Evolutionary conservation across 2,329 filamentous ascomycete species (phyloP), one percentile per base, ranked within the genome.

Genomic region (Xenoacremonium recifei): DNA sequence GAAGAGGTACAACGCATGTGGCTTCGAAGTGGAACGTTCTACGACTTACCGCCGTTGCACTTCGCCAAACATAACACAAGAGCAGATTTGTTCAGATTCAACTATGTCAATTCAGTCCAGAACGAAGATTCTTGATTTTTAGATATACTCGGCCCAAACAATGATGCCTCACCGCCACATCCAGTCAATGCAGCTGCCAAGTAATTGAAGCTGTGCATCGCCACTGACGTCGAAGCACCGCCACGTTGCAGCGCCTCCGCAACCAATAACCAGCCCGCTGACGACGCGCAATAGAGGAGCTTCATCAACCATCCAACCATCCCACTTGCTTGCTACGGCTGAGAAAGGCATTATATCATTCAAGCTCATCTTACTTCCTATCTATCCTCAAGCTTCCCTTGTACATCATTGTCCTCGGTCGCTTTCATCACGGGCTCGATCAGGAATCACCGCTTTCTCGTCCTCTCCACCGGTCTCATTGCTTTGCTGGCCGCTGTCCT

Each of bases 331-430:
- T n/a, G 19, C 13, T 37, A 30, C 30, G 39, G 45, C 45, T 47
- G 45, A 47, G 45, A 44, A 41, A 44, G 45, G 37, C 31, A 21
- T n/a, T 12, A 23, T 36, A 15, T 6, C 13, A 21, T 18, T 10
- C 16, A 23, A 39, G 39, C 21, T 42, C 37, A n/a, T n/a, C 36
- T 33, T 21, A 27, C 23, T 27, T 27, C 23, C 45, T 45, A 37
- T 44, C 33, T 48, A 37, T 49, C 48, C 36, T 48, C 50, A 51
- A 45, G 13, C 23, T 27, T 13, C 9, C 13, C 23, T 27, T 27
- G 9, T 27, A 27, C 23, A 27, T 13, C 23, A n/a, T n/a, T n/a
- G n/a, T n/a, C n/a, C n/a, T n/a, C n/a, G n/a, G n/a, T n/a, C n/a
- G n/a, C n/a, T n/a, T n/a, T 47, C 30, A 17, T 44, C 41, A 35